Base-by-base conservation (phyloP, 73 alveolate genomes). In the Durusdinium trenchii region DNA sequence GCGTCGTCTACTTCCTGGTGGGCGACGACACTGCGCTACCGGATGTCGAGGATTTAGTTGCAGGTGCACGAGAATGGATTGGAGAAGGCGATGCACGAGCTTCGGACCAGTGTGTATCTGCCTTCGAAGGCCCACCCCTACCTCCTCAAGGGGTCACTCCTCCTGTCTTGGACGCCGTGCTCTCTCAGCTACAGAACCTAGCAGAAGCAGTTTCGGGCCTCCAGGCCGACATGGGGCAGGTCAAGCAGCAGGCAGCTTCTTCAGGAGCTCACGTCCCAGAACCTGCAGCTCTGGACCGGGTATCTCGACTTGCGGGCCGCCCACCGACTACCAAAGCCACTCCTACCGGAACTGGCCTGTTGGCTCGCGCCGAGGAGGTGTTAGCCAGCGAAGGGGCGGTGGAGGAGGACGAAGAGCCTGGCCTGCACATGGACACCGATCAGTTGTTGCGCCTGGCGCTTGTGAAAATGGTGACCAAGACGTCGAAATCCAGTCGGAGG, bases 401-500 rank as follows among this genome's bases (percentile, higher is more conserved):
- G n/a, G n/a, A n/a, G n/a, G n/a, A n/a, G n/a, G n/a, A n/a, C n/a
- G n/a, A n/a, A n/a, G n/a, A n/a, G n/a, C n/a, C n/a, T n/a, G n/a
- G n/a, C n/a, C n/a, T n/a, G n/a, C n/a, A n/a, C 92, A 81, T 47
- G 92, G 6, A 35, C 46, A 81, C 67, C n/a, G 92, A 43, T 47
- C 50, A 43, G 46, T 47, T 81, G 92, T 36, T 81, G 92, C 46
- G 47, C 32, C 46, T 38, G 7, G 71, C 71, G 32, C 46, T 46
- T 12, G 71, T 47, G n/a, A 81, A 38, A 3, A 30, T 46, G 48
- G 6, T 46, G 92, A 30, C 32, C 47, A 6, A 81, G 67, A 6
- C 54, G 47, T 30, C 69, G 71, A 48, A 28, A 36, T 4, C 14
- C 48, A 46, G 30, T 7, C 46, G 20, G 38, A 20, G 38, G 46